Evolutionary conservation across 129 eudicot genomes (phyloP).

Genomic region (Gnaphalium uliginosum): DNA sequence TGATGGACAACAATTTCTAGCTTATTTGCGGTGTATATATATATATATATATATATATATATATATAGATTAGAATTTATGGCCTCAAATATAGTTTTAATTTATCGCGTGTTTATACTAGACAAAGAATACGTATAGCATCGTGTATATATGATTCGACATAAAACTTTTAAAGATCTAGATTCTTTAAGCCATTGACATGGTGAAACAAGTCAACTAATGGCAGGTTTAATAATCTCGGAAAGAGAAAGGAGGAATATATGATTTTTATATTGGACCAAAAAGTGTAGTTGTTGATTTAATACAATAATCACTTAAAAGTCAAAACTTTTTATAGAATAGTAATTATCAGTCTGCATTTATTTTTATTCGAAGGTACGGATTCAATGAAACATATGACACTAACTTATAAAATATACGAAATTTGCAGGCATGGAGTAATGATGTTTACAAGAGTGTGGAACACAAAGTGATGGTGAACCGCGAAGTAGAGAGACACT

Average conservation of each 20-base stretch:
- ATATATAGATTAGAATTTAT: too few species aligned
- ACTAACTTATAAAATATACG: conserved; percentile 11
- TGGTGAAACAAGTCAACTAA: conserved; percentile 27
- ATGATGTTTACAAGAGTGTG: conserved; percentile 51
- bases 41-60: too few species aligned
- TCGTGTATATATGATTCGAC: conserved; percentile 17
- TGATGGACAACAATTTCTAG: too few species aligned
- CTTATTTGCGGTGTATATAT: too few species aligned
- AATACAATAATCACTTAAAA: neutral
- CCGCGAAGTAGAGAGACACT: conserved; percentile 46
- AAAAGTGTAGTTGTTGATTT: conserved; percentile 26
- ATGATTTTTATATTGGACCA: conserved; percentile 33
- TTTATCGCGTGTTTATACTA: too few species aligned
- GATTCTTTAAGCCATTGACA: conserved; percentile 33
- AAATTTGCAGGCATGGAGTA: conserved; percentile 66
- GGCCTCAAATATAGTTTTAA: neutral
- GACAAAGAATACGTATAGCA: neutral
- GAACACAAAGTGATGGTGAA: conserved; percentile 62
- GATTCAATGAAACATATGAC: conserved; percentile 26
- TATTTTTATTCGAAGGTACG: conserved; percentile 1
- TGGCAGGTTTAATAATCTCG: conserved; percentile 31
- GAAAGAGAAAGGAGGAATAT: conserved; percentile 34
- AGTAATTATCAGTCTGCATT: neutral
- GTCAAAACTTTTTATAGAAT: neutral
- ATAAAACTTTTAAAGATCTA: conserved; percentile 22